A percentile compares a stretch with the other conserved stretches of the same genome.
Conservation (phyloP, 257 asterid genomes). For the Lycium ferocissimum region DNA sequence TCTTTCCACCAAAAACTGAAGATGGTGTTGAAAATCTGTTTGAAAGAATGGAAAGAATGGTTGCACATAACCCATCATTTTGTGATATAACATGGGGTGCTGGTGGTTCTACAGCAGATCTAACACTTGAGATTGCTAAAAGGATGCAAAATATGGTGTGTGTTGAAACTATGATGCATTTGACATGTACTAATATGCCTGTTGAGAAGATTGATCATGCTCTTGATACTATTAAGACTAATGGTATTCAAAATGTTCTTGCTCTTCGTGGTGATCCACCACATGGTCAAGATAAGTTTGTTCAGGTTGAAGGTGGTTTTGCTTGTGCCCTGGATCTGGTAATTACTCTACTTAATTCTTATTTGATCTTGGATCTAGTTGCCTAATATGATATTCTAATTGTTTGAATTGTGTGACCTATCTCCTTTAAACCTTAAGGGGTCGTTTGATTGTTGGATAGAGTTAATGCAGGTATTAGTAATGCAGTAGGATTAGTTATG, state of each 20-base stretch:
- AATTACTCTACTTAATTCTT: conserved; percentile 31
- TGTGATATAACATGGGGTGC: conserved; percentile 99
- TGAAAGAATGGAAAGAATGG: conserved; percentile 98
- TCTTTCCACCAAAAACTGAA: conserved; percentile 97
- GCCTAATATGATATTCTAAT: neutral
- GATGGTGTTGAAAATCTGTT: conserved; percentile 96
- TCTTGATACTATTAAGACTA: conserved; percentile 66
- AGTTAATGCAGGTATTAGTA: too few relatives aligned
- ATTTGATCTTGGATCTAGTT: neutral
- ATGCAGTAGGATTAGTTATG: too few relatives aligned
- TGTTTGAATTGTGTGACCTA: too few relatives aligned
- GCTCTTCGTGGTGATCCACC: conserved; percentile 99
- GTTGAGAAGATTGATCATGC: conserved; percentile 97
- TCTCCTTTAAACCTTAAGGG: too few relatives aligned
- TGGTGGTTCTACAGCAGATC: conserved; percentile 98
- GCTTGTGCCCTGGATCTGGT: conserved; percentile 98
- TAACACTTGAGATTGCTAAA: conserved; percentile 92
- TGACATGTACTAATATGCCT: conserved; percentile 98
- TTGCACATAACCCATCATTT: conserved; percentile 81
- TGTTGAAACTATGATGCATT: conserved; percentile 99
- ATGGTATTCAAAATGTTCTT: conserved; percentile 93
- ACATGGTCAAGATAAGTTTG: conserved; percentile 98
- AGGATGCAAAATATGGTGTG: conserved; percentile 99
- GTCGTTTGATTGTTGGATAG: neutral
- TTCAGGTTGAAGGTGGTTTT: conserved; percentile 95